phyloP scores from a whole-genome alignment of 495 filamentous ascomycete species.

The Rostrohypoxylon terebratum region DNA sequence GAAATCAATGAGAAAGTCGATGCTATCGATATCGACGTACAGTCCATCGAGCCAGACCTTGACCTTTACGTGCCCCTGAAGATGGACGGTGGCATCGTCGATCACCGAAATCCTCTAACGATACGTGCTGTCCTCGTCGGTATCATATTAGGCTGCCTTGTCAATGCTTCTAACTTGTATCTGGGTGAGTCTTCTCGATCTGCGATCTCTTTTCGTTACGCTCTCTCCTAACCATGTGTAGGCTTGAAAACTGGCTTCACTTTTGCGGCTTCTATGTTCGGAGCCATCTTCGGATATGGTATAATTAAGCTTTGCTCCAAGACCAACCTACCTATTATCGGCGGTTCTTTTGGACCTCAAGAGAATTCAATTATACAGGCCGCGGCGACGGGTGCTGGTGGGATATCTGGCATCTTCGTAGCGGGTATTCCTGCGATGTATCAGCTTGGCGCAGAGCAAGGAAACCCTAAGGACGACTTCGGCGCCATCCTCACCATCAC shows the following conservation, averaged over 20 bases:
- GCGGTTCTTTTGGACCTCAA: slow-evolving; percentile 69
- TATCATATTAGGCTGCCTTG: slow-evolving; percentile 67
- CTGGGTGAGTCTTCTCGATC: slow-evolving; percentile 58
- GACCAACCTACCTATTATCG: slow-evolving; percentile 67
- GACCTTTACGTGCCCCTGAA: slow-evolving; percentile 62
- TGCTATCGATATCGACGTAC: slow-evolving; percentile 37
- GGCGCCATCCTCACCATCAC: slow-evolving; percentile 71
- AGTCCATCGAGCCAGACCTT: slow-evolving; percentile 53
- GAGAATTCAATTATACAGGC: slow-evolving; percentile 75
- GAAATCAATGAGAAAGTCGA: slow-evolving; percentile 40
- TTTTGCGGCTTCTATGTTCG: slow-evolving; percentile 69
- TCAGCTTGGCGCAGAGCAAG: slow-evolving; percentile 63
- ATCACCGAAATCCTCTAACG: slow-evolving; percentile 66
- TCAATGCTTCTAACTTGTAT: slow-evolving; percentile 75
- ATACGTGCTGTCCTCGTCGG: slow-evolving; percentile 68
- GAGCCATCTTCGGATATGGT: slow-evolving; percentile 75
- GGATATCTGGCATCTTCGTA: slow-evolving; percentile 72
- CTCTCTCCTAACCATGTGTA: slow-evolving; percentile 46
- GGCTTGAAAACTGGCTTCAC: slow-evolving; percentile 75
- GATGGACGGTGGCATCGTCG: slow-evolving; percentile 56
- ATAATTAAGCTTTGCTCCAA: slow-evolving; percentile 68
- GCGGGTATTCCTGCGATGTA: slow-evolving; percentile 74
- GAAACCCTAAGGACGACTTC: slow-evolving; percentile 66
- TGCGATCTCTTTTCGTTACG: neutral
- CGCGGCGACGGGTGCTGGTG: slow-evolving; percentile 71